Base-by-base conservation (phyloP, 1,284 basidiomycete species). In the Trichosporon inkin region DNA sequence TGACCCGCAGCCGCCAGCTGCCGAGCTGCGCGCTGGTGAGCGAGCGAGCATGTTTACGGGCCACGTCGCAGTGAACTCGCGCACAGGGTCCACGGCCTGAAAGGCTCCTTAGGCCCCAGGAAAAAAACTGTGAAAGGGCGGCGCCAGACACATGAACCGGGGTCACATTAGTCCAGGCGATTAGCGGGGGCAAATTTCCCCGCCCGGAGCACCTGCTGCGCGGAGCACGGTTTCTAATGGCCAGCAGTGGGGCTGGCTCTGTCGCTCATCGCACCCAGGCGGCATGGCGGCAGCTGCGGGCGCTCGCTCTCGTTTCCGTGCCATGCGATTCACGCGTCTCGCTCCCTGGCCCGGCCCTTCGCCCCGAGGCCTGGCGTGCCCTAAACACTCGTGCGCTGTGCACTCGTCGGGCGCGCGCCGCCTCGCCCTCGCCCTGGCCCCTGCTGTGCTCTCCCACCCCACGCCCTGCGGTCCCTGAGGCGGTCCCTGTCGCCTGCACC, bases 271-370 rank as follows among this genome's bases (percentile, higher is more conserved):
- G n/a, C n/a, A n/a, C n/a, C n/a, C n/a, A n/a, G n/a, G n/a, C n/a
- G n/a, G n/a, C n/a, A 32, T 8, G 28, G 28, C 28, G 28, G 5
- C 28, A 32, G 28, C 28, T 32, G 28, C 28, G 28, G 28, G 28
- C 28, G 28, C 28, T 32, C 28, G 28, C 28, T 32, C 28, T 5
- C 28, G 28, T 32, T 22, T 49, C 16, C 22, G 44, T 32, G 44
- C 44, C 22, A 28, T 24, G 44, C 44, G 44, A 28, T 24, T 49
- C 44, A 49, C 44, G 44, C 44, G 44, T 49, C 44, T 49, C 44
- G 44, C 44, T 49, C 44, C 44, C 24, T 22, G 22, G 44, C 22
- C 22, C 44, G 22, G 20, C 40, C 40, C 40, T 14, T 44, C 11
- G 13, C 7, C 40, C 40, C 22, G 20, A n/a, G 49, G 22, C 34